Conservation (phyloP, 1,284 basidiomycete species). For the Ceratobasidium theobromae region DNA sequence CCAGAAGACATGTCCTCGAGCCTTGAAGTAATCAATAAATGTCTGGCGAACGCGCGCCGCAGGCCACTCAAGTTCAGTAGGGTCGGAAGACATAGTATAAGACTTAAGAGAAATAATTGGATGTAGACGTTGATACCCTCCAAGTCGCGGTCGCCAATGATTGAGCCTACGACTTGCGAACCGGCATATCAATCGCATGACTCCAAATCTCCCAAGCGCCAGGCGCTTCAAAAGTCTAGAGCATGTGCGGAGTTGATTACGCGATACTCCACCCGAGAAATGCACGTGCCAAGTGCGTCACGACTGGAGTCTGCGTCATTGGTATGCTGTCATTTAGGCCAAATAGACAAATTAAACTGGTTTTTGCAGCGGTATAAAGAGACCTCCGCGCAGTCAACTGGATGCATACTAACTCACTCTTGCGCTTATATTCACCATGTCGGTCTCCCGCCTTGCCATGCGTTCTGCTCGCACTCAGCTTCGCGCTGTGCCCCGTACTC, state of each 20-base stretch:
- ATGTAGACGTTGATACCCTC: background rate
- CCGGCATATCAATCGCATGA: conserved; percentile 24
- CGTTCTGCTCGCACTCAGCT: conserved; percentile 21
- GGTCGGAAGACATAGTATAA: too few species aligned
- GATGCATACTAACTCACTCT: background rate
- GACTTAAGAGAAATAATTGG: too few species aligned
- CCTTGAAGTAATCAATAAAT: conserved; percentile 79
- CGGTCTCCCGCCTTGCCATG: conserved; percentile 14
- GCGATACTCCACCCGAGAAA: too few species aligned
- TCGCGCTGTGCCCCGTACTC: conserved; percentile 16
- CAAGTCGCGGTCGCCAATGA: background rate
- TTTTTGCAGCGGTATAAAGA: conserved; percentile 7
- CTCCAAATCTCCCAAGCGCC: conserved; percentile 27
- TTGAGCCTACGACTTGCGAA: conserved; percentile 1
- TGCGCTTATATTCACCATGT: conserved; percentile 1
- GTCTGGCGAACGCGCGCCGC: conserved; percentile 69
- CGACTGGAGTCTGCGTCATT: too few species aligned
- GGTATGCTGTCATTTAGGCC: too few species aligned
- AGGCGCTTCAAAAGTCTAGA: background rate
- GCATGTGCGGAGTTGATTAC: background rate
- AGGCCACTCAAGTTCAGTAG: too few species aligned
- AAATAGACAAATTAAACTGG: too few species aligned
- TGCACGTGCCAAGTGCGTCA: too few species aligned
- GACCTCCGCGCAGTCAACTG: background rate
- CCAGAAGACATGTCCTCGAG: conserved; percentile 84